Evolutionary conservation across 306 rosid genomes (phyloP).

Genomic region (Comarum palustre): DNA sequence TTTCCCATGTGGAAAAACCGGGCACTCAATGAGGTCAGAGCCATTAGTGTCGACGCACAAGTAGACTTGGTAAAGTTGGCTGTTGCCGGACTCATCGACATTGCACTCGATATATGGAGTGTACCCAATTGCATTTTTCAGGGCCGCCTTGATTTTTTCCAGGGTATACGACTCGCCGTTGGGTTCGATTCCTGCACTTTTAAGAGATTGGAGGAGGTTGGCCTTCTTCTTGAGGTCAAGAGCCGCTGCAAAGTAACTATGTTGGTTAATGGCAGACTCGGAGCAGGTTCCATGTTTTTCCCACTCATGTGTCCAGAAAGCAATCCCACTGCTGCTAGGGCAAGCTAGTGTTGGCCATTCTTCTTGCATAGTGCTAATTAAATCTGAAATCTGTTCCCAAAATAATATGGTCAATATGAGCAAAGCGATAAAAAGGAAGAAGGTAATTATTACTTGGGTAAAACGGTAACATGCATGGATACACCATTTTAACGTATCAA

Average conservation of each 20-base stretch:
- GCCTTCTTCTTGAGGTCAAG: conserved; percentile 44
- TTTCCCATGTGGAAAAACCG: conserved; percentile 33
- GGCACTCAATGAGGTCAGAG: conserved; percentile 42
- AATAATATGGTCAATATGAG: not conserved
- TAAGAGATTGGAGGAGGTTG: conserved; percentile 54
- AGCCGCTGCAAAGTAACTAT: conserved; percentile 53
- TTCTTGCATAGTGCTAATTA: conserved; percentile 34
- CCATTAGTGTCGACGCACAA: conserved; percentile 53
- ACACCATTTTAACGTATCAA: not conserved
- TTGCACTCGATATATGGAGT: conserved; percentile 45
- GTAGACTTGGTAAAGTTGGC: conserved; percentile 45
- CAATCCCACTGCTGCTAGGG: conserved; percentile 54
- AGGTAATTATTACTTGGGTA: not conserved
- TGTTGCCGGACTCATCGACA: conserved; percentile 37
- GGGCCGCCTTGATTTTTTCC: conserved; percentile 24
- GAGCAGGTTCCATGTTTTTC: conserved; percentile 82
- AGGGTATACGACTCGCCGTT: conserved; percentile 37
- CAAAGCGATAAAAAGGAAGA: not conserved
- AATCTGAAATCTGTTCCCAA: conserved; percentile 32
- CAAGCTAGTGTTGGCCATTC: conserved; percentile 74
- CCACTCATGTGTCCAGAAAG: conserved; percentile 74
- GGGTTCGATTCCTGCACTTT: conserved; percentile 43
- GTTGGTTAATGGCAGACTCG: conserved; percentile 58
- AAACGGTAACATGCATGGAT: not conserved
- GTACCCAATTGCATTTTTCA: conserved; percentile 28